phyloP scores from a whole-genome alignment of 768 basidiomycete species.

The Gautieria morchelliformis region DNA sequence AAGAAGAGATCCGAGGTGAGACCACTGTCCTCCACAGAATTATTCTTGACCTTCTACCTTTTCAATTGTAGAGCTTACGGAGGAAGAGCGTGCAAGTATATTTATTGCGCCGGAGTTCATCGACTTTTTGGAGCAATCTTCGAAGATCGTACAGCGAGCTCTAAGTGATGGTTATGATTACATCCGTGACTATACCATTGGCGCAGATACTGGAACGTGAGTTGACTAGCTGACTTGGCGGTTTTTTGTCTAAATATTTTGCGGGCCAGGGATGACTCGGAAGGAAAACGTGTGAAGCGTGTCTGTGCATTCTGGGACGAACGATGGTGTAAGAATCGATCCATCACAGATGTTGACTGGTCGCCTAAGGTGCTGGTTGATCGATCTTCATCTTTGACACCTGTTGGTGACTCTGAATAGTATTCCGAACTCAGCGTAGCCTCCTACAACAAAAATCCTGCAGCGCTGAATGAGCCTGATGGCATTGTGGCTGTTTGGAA shows the following conservation, averaged over 20 bases:
- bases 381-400: background rate
- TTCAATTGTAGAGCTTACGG: slow-evolving; percentile 56
- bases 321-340: slow-evolving; percentile 82
- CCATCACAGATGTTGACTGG: slow-evolving; percentile 96
- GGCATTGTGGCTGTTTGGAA: slow-evolving; percentile 98
- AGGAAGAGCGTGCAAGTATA: slow-evolving; percentile 77
- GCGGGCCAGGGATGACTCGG: slow-evolving; percentile 66
- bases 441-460: slow-evolving; percentile 95
- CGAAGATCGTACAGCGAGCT: slow-evolving; percentile 91
- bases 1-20: slow-evolving; percentile 77
- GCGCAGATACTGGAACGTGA: slow-evolving; percentile 74
- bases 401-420: slow-evolving; percentile 29
- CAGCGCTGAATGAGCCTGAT: slow-evolving; percentile 89
- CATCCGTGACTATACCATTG: slow-evolving; percentile 91
- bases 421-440: slow-evolving; percentile 94
- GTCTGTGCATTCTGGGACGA: slow-evolving; percentile 94
- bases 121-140: slow-evolving; percentile 90
- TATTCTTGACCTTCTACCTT: slow-evolving; percentile 5
- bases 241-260: background rate
- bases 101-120: slow-evolving; percentile 84
- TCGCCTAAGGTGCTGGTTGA: slow-evolving; percentile 72
- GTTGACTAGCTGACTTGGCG: slow-evolving; percentile 19
- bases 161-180: slow-evolving; percentile 96
- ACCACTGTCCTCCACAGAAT: background rate
- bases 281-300: slow-evolving; percentile 83